Evolutionary conservation across 2,329 filamentous ascomycete species (phyloP), one percentile per base, ranked within the genome.

Genomic region (Cadophora sp.): DNA sequence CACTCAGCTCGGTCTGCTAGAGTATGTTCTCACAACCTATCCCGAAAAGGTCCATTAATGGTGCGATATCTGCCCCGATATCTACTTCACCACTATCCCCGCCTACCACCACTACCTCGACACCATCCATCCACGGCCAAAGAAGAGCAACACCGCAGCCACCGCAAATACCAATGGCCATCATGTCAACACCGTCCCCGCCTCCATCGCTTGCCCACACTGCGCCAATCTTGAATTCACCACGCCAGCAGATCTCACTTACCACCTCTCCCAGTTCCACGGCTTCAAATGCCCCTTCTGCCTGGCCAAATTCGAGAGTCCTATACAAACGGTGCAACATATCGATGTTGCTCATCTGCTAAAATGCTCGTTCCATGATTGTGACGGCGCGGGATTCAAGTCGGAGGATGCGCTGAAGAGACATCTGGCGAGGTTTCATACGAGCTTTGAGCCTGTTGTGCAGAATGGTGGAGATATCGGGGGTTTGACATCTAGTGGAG

Each of bases 371-470:
- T 51, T 51, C 24, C 48, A 51, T 30, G 48, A 51, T 16, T 51
- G 48, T 51, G 24, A 18, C 4, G 48, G 48, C 4, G 24, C 48
- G 22, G 48, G 24, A 18, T 51, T 51, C 24, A 51, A 51, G 48
- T 6, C 24, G 11, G 48, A 51, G 48, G 48, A 51, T 16, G 48
- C 22, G 22, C 24, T 51, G 48, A 51, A 51, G 48, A 51, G 24
- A 51, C 48, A 51, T 51, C 24, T 51, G 11, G 48, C 24, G 24
- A 51, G 48, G 24, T 51, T 51, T 18, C 48, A 51, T 51, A 51
- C 48, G 24, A 51, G 24, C 4, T 51, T 51, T 30, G 14, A 30
- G 47, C 20, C 47, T 50, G 47, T 50, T 30, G 13, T 30, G 18
- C 18, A 20, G 45, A n/a, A 18, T 51, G 24, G 48, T 30, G 48